Percentiles rank a stretch among this genome's conserved stretches.
Conservation (phyloP, 176 grass and related monocot species). For the Puccinellia tenuiflora region DNA sequence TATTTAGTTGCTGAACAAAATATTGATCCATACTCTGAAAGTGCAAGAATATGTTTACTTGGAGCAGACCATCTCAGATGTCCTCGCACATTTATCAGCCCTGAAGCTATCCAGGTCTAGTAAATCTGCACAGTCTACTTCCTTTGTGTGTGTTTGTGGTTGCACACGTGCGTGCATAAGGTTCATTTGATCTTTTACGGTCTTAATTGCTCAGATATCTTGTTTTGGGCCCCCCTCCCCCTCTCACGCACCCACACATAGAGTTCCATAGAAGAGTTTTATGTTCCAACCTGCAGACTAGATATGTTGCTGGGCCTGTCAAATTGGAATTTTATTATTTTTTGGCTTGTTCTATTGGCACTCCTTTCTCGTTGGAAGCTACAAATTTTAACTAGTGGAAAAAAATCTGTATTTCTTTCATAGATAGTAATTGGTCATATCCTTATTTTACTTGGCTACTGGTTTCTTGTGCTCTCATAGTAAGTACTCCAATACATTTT, state of each 20-base stretch:
- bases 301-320: conserved; percentile 1
- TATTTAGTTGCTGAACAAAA: conserved; percentile 91
- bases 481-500: not conserved
- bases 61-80: conserved; percentile 81
- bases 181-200: not conserved
- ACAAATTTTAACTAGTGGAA: not conserved
- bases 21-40: conserved; percentile 78
- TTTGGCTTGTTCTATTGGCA: not conserved
- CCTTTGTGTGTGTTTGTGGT: not conserved
- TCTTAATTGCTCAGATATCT: not conserved
- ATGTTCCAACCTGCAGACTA: not conserved
- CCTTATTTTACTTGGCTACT: conserved; percentile 1
- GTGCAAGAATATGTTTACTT: conserved; percentile 82
- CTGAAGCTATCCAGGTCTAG: conserved; percentile 85
- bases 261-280: not conserved
- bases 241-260: not conserved
- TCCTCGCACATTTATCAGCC: conserved; percentile 77
- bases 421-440: not conserved
- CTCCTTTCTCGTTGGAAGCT: not conserved
- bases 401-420: not conserved
- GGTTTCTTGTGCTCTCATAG: not conserved
- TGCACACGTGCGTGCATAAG: not conserved
- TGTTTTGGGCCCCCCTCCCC: not conserved
- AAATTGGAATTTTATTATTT: conserved; percentile 2
- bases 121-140: not conserved